Evolutionary conservation across 768 basidiomycete species (phyloP), one percentile per base, ranked within the genome.

Genomic region (Boletus rex-veris): DNA sequence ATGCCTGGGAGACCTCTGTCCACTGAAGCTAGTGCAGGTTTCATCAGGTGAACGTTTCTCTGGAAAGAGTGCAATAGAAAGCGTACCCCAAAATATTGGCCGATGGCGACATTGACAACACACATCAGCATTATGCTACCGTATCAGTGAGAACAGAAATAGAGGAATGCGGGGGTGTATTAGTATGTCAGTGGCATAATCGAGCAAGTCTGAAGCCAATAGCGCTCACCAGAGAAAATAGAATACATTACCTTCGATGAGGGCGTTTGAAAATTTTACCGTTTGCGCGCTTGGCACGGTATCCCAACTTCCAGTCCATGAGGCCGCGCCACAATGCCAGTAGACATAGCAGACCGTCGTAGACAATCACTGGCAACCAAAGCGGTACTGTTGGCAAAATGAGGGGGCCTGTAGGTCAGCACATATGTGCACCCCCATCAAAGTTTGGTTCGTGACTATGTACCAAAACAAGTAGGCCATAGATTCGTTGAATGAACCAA

Each of bases 121-220:
- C 49, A 66, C 8, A 33, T 40, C 18, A 65, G 5, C 5, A 57
- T 10, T 31, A 60, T 45, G 40, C 63, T 65, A 12, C 15, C 57
- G 37, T 43, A 64, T 60, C 49, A 57, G 11, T 55, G 11, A 53
- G 54, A 57, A 38, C 65, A 64, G 21, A 43, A 18, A 28, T 28
- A 28, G 26, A 28, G 26, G 7, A 28, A 28, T 2, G 8, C 26
- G 7, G 26, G 26, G 2, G 26, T 28, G 26, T 1, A 28, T 28
- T 28, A 28, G 26, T 1, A 28, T 28, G 26, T 7, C 26, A 28
- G 26, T 28, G 26, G 26, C 2, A 8, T 2, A 28, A 28, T 28
- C 26, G 26, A 28, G 8, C 26, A 28, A 1, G 26, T 26, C 26
- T 7, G 1, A 26, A 26, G 24, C 24, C 26, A 26, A 26, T n/a